Evolutionary conservation across 257 asterid species (phyloP).

Genomic region (Solanum chilense): DNA sequence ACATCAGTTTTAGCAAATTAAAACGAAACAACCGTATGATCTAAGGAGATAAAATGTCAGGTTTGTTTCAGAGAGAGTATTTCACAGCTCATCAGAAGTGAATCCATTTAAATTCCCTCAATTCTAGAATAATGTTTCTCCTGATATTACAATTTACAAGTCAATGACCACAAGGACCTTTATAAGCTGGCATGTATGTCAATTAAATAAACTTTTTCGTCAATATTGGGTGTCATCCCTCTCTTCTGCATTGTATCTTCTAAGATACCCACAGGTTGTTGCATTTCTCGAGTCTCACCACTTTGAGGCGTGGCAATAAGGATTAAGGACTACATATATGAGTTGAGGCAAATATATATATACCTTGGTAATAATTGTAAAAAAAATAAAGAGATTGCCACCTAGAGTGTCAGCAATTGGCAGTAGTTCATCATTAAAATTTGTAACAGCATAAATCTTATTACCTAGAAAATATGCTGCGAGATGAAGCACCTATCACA

Average conservation of each 20-base stretch:
- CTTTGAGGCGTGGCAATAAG: neutral
- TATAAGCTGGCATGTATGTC: neutral
- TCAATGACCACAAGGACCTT: neutral
- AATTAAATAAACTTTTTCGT: neutral
- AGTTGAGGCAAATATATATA: neutral
- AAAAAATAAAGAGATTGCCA: neutral
- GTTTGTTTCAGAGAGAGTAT: neutral
- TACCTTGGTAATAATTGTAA: neutral
- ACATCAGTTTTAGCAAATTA: neutral
- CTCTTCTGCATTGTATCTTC: neutral
- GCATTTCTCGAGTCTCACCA: neutral
- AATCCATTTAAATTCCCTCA: neutral
- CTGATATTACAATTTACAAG: neutral
- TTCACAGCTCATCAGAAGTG: neutral
- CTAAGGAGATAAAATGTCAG: neutral
- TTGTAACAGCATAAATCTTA: neutral
- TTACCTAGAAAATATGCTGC: conserved; percentile 66
- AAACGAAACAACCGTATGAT: neutral
- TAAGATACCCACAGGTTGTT: neutral
- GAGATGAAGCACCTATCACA: conserved; percentile 69
- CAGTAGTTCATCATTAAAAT: neutral
- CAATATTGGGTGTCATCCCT: neutral
- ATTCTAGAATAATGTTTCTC: neutral
- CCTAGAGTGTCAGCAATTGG: neutral
- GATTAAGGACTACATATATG: neutral